Evolutionary conservation across 345 rosid species (phyloP).

Genomic region (Alliaria petiolata): DNA sequence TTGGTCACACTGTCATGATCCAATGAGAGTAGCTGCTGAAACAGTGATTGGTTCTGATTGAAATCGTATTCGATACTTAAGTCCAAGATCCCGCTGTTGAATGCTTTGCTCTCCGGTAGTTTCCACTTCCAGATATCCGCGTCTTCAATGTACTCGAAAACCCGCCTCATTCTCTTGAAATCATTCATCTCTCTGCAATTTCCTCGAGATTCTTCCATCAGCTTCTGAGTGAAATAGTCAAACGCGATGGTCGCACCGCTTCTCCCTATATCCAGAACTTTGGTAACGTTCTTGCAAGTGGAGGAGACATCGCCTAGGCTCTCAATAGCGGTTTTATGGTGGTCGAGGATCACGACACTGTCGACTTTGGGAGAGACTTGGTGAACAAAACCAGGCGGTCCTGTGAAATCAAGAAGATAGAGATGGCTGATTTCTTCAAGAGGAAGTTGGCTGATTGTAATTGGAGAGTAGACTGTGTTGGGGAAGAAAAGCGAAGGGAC

Average conservation of each 20-base stretch:
- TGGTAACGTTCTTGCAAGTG: slow-evolving; percentile 43
- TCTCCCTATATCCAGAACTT: slow-evolving; percentile 53
- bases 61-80: slow-evolving; percentile 44
- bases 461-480: slow-evolving; percentile 61
- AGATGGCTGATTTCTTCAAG: slow-evolving; percentile 50
- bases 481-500: slow-evolving; percentile 56
- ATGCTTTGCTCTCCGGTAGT: slow-evolving; percentile 63
- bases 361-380: slow-evolving; percentile 47
- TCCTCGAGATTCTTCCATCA: slow-evolving; percentile 18
- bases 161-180: slow-evolving; percentile 42
- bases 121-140: slow-evolving; percentile 78
- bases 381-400: slow-evolving; percentile 57
- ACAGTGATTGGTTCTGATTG: slow-evolving; percentile 48
- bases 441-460: slow-evolving; percentile 52
- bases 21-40: slow-evolving; percentile 60
- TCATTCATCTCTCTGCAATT: slow-evolving; percentile 18
- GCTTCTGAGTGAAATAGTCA: slow-evolving; percentile 60
- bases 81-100: slow-evolving; percentile 67
- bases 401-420: slow-evolving; percentile 73
- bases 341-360: slow-evolving; percentile 57
- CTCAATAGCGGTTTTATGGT: slow-evolving; percentile 69
- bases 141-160: slow-evolving; percentile 69
- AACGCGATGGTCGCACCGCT: slow-evolving; percentile 80
- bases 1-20: slow-evolving; percentile 46
- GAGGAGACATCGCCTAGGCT: slow-evolving; percentile 30